phyloP scores from a whole-genome alignment of 331 rosid genomes.

The Phaseolus coccineus region DNA sequence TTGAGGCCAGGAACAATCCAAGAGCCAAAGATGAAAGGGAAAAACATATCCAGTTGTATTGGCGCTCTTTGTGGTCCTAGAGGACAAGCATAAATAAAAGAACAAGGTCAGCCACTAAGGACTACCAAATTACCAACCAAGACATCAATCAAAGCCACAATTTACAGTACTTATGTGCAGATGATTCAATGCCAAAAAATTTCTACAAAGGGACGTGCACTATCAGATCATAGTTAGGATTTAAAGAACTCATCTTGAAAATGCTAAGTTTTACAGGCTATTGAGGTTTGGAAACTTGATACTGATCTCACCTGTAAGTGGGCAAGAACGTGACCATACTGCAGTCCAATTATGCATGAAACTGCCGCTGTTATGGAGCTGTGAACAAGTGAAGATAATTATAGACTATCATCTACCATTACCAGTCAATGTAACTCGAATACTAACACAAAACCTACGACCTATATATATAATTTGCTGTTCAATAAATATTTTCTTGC shows the following conservation, averaged over 20 bases:
- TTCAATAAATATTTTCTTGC: slow-evolving; percentile 19
- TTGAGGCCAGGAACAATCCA: slow-evolving; percentile 61
- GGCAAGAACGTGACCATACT: slow-evolving; percentile 89
- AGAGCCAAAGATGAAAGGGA: slow-evolving; percentile 62
- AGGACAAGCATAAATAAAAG: slow-evolving; percentile 35
- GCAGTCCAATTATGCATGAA: slow-evolving; percentile 94
- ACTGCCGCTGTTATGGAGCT: slow-evolving; percentile 91
- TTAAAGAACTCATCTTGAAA: slow-evolving; percentile 22
- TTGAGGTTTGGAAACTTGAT: slow-evolving; percentile 36
- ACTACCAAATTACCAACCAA: not conserved
- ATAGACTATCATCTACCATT: slow-evolving; percentile 21
- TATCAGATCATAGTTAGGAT: not conserved
- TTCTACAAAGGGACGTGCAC: not conserved
- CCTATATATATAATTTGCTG: slow-evolving; percentile 17
- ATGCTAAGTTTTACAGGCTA: slow-evolving; percentile 6
- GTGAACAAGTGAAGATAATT: slow-evolving; percentile 49
- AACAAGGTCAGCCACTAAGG: slow-evolving; percentile 31
- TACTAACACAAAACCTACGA: slow-evolving; percentile 25
- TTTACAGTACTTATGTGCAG: not conserved
- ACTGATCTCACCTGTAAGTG: slow-evolving; percentile 66
- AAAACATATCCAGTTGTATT: slow-evolving; percentile 61
- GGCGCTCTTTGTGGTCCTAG: slow-evolving; percentile 85
- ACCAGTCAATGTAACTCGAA: not conserved
- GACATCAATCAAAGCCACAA: slow-evolving; percentile 19
- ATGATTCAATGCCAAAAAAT: slow-evolving; percentile 31